Evolutionary conservation across 768 basidiomycete species (phyloP).

Genomic region (Cubamyces sp.): DNA sequence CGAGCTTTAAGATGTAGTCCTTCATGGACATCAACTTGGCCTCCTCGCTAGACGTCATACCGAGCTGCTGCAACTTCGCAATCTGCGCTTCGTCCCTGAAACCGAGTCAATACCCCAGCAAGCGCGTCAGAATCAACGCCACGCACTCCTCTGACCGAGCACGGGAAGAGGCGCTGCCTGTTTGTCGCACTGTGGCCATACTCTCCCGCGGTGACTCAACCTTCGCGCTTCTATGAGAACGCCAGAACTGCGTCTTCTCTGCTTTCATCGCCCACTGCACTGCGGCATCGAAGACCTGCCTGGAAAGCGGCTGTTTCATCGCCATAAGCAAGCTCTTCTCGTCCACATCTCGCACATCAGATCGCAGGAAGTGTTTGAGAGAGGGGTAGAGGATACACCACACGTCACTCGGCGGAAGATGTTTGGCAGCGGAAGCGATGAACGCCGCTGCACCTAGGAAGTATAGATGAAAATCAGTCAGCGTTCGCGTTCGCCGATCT

Average conservation of each 20-base stretch:
- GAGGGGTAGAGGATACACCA: conserved; percentile 98
- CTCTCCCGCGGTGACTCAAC: conserved; percentile 74
- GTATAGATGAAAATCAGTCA: not conserved
- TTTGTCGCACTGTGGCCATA: conserved; percentile 64
- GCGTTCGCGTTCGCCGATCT: not conserved
- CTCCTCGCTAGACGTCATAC: conserved; percentile 84
- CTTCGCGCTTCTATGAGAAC: conserved; percentile 55
- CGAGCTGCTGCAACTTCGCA: conserved; percentile 80
- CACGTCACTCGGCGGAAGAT: conserved; percentile 84
- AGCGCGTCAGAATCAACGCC: conserved; percentile 32
- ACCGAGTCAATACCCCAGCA: conserved; percentile 11
- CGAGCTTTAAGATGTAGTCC: conserved; percentile 86
- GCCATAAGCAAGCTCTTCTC: conserved; percentile 75
- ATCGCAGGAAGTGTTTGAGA: conserved; percentile 81
- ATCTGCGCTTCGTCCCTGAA: conserved; percentile 78
- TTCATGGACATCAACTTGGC: conserved; percentile 85
- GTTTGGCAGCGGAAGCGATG: conserved; percentile 82
- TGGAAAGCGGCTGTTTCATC: conserved; percentile 71
- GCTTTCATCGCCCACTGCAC: conserved; percentile 88
- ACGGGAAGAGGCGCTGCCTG: conserved; percentile 48
- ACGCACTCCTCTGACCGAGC: conserved; percentile 76
- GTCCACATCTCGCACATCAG: conserved; percentile 76
- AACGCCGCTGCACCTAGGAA: conserved; percentile 80
- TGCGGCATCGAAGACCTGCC: conserved; percentile 84
- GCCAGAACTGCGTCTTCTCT: conserved; percentile 83